Percentiles rank a stretch among this genome's conserved stretches.
phyloP scores from a whole-genome alignment of 2,329 filamentous ascomycete genomes.

The Fusarium tjaetaba region DNA sequence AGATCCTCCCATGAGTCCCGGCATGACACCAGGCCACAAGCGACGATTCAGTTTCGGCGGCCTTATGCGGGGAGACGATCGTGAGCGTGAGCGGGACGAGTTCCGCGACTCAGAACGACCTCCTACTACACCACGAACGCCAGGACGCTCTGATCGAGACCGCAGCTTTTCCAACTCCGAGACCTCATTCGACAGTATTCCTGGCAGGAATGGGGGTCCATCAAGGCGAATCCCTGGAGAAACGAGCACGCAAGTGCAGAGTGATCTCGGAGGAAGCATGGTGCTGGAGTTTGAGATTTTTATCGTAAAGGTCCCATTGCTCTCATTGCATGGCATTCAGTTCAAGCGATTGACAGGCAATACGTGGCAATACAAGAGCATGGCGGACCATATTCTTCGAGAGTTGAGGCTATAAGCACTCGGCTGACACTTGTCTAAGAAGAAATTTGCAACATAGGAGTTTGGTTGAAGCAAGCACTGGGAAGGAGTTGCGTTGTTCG shows the following conservation, averaged over 20 bases:
- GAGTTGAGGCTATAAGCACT: slow-evolving; percentile 85
- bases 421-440: slow-evolving; percentile 37
- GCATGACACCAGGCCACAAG: slow-evolving; percentile 67
- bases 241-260: slow-evolving; percentile 91
- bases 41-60: slow-evolving; percentile 88
- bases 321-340: slow-evolving; percentile 93
- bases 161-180: slow-evolving; percentile 89
- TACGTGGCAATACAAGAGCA: slow-evolving; percentile 98
- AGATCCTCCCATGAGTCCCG: slow-evolving; percentile 70
- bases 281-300: slow-evolving; percentile 93
- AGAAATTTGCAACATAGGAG: slow-evolving; percentile 8
- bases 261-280: slow-evolving; percentile 85
- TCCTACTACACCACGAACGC: slow-evolving; percentile 55
- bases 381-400: slow-evolving; percentile 94
- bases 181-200: slow-evolving; percentile 79
- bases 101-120: slow-evolving; percentile 66
- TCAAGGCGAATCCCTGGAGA: slow-evolving; percentile 77
- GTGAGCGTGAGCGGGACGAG: slow-evolving; percentile 77
- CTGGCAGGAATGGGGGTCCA: slow-evolving; percentile 60
- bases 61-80: slow-evolving; percentile 64
- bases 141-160: slow-evolving; percentile 64
- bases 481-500: slow-evolving; percentile 25
- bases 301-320: slow-evolving; percentile 94
- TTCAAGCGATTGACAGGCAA: slow-evolving; percentile 97
- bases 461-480: slow-evolving; percentile 6